These are phyloP conservation scores for Kitagawia praeruptora DNA, from an alignment of 129 eudicot genomes.

Conservation along the genomic window DNA sequence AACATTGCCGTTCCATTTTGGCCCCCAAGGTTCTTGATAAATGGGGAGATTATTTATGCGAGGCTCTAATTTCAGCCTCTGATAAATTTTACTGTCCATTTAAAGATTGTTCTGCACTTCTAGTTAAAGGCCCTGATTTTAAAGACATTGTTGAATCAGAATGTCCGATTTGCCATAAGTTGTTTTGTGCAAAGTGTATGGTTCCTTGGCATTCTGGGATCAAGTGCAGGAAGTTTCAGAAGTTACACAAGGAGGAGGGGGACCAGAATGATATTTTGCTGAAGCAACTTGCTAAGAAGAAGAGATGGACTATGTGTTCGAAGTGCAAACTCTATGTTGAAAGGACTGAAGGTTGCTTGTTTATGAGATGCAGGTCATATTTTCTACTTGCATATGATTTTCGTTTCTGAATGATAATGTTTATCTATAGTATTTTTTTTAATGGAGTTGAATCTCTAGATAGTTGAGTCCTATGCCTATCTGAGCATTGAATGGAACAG, in stretches of 20 bases:
- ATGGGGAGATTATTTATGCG: conserved; percentile 37
- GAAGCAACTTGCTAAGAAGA: conserved; percentile 32
- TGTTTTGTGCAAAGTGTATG: conserved; percentile 42
- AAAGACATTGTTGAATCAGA: conserved; percentile 22
- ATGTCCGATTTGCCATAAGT: conserved; percentile 35
- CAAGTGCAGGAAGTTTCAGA: conserved; percentile 31
- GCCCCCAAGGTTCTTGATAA: conserved; percentile 21
- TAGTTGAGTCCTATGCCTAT: too few relatives aligned
- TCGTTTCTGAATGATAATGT: too few relatives aligned
- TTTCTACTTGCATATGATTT: neutral
- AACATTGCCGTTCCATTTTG: neutral
- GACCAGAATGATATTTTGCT: conserved; percentile 29
- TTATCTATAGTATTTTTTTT: too few relatives aligned
- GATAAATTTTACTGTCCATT: conserved; percentile 47
- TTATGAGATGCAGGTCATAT: conserved; percentile 34
- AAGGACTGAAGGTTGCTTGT: conserved; percentile 29
- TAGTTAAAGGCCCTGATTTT: conserved; percentile 27
- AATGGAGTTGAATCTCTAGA: too few relatives aligned
- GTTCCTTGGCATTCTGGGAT: conserved; percentile 53
- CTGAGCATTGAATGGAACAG: too few relatives aligned
- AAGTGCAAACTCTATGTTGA: conserved; percentile 31
- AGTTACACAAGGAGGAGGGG: conserved; percentile 31
- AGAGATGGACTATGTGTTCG: conserved; percentile 35
- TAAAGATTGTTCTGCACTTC: conserved; percentile 37
- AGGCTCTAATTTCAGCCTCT: conserved; percentile 24